phyloP scores from a whole-genome alignment of 257 asterid genomes.

The Salvia rosmarinus region DNA sequence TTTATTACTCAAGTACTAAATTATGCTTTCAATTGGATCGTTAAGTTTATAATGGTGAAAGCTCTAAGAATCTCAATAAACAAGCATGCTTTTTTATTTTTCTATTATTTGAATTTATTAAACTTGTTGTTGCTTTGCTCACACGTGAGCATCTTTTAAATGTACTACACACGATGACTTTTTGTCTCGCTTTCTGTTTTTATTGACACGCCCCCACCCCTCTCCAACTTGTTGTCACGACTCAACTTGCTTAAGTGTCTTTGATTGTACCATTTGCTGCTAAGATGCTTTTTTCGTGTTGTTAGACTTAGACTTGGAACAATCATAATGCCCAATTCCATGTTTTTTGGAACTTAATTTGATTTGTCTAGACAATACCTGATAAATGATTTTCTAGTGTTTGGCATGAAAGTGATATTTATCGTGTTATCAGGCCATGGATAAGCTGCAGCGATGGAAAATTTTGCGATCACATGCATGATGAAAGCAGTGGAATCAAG shows the following conservation, averaged over 20 bases:
- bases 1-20: slow-evolving; percentile 41
- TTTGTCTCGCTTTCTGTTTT: not conserved
- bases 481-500: slow-evolving; percentile 11
- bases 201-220: no score
- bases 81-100: not conserved
- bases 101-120: no score
- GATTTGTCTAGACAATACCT: not conserved
- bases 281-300: not conserved
- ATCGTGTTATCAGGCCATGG: slow-evolving; percentile 14
- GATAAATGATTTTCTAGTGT: not conserved
- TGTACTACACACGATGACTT: not conserved
- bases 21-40: slow-evolving; percentile 28
- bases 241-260: not conserved
- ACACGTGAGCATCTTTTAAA: not conserved
- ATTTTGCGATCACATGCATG: not conserved
- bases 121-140: no score
- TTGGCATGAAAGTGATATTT: not conserved
- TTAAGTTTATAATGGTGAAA: not conserved
- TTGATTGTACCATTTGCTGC: not conserved
- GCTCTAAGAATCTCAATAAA: not conserved
- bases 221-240: not conserved
- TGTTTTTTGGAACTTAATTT: no score
- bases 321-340: no score
- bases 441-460: not conserved
- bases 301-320: no score